phyloP scores from a whole-genome alignment of 805 yeast species.

The Jamesozyma rosinii region DNA sequence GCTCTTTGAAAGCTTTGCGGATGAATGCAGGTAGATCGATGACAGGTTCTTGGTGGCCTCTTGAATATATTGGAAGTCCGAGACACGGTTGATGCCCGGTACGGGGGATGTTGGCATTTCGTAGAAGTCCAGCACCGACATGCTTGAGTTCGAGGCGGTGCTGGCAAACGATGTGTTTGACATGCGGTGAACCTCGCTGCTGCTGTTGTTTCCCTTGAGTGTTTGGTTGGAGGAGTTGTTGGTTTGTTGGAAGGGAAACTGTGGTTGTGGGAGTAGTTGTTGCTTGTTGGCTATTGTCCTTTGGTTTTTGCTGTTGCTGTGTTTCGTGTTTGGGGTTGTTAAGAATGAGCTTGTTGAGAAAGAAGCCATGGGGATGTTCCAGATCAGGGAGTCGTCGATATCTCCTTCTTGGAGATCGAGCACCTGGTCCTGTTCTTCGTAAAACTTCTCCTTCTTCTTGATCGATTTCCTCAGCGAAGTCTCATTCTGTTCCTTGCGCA shows the following conservation, averaged over 20 bases:
- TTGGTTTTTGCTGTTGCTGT: background rate
- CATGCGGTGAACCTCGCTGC: background rate
- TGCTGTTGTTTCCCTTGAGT: background rate
- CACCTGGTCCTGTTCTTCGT: conserved; percentile 28
- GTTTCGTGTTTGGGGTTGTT: conserved; percentile 1
- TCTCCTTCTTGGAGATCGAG: conserved; percentile 23
- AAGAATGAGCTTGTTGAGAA: conserved; percentile 26
- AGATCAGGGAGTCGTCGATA: conserved; percentile 36
- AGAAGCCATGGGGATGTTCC: conserved; percentile 46
- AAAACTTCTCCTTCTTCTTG: conserved; percentile 32
- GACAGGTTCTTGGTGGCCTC: conserved; percentile 35
- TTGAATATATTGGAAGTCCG: conserved; percentile 28
- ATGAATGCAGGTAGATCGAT: conserved; percentile 34
- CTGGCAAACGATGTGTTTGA: background rate
- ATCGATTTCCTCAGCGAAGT: conserved; percentile 27
- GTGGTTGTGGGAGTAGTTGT: background rate
- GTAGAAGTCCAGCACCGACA: conserved; percentile 21
- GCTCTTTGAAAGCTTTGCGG: conserved; percentile 29
- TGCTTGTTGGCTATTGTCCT: conserved; percentile 1
- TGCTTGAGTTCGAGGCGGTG: conserved; percentile 14
- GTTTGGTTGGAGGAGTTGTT: background rate
- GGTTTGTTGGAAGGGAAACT: background rate
- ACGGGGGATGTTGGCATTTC: conserved; percentile 42
- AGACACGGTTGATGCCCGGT: conserved; percentile 33
- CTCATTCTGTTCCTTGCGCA: conserved; percentile 33